Evolutionary conservation across 2,329 filamentous ascomycete genomes (phyloP), one percentile per base, ranked within the genome.

Genomic region (Phaeophleospora eucalypticola): DNA sequence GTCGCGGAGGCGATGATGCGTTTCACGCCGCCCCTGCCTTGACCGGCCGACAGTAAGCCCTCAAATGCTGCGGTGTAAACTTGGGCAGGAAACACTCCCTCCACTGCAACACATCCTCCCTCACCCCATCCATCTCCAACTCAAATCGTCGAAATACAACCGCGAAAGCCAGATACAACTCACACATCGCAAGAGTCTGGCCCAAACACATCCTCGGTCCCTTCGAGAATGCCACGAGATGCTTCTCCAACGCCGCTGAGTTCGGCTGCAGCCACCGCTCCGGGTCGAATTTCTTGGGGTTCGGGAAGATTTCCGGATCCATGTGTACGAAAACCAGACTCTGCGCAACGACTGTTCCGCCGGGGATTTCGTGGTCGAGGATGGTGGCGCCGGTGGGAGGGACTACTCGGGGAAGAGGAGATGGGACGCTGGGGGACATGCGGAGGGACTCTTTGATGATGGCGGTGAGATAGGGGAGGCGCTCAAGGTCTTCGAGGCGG

Each of bases 311-410:
- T 1, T 68, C 62, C 2, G 65, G 58, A 40, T 77, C 75, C 12
- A 69, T 68, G 54, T 79, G 78, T 14, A 79, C 69, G 2, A 76
- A 74, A 51, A 75, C 76, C 6, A 76, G 71, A 3, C 72, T 71
- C 53, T 73, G 68, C 29, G 63, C 67, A 3, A 77, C 71, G 0
- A 64, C 64, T 0, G 70, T 74, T 17, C 70, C 62, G 3, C 70
- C 71, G 0, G 74, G 65, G 2, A 77, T 65, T 57, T 62, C 73
- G 18, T 74, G 63, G 8, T 69, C 73, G 9, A 70, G 52, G 43
- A 78, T 72, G 2, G 60, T 54, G 10, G 62, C 49, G 1, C 74
- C 75, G 35, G 72, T 70, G 0, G 67, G 47, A 0, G 74, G 75
- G 1, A 73, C 75, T 39, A 68, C 61, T 4, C 75, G 68, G 2